Base-by-base conservation (phyloP, 371 early-diverging fungal species). In the Capillidium heterosporum region DNA sequence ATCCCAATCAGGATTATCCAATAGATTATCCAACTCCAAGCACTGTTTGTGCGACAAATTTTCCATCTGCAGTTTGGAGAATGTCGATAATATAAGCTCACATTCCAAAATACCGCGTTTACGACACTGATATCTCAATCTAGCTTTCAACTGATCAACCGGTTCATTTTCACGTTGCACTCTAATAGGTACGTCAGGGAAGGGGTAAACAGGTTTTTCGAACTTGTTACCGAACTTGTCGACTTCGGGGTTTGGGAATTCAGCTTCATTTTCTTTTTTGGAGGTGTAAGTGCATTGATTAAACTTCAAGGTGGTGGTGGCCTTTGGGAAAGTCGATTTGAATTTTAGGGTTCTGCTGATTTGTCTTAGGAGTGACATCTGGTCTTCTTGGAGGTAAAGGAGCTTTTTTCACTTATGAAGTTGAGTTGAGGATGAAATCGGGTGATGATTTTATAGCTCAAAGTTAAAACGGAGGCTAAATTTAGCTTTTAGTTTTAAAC, bases 1-100 rank as follows among this genome's bases (percentile, higher is more conserved):
- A 66, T 93, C 94, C 95, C 95, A 95, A 66, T 95, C 95, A 29
- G 88, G 87, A 60, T 90, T 87, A 62, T 90, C 83, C 64, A 96
- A 68, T 53, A 96, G 65, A 53, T 70, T 60, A 63, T 93, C 97
- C 54, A 85, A 84, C 59, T 90, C 78, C 10, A 66, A 67, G 59
- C 94, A 67, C 58, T 87, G 78, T 5, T 65, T 65, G 42, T 65
- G 60, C 21, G 67, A 54, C 62, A 92, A 69, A 0, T 53, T 41
- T 5, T 60, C 56, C 41, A 93, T 65, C 60, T 81, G 69, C 39
- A 77, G 64, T 32, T 74, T 67, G 31, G 88, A 85, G 74, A 90
- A 95, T 0, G 94, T 91, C 26, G 89, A 87, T 19, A 94, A 67
- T 29, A 96, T 58, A 57, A 95, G 71, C 62, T 94, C 95, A 1